A percentile compares a stretch with the other conserved stretches of the same genome.
These are phyloP conservation scores for Colletotrichum sp. DNA, from an alignment of 2,329 filamentous ascomycete species.

Conservation along the genomic window DNA sequence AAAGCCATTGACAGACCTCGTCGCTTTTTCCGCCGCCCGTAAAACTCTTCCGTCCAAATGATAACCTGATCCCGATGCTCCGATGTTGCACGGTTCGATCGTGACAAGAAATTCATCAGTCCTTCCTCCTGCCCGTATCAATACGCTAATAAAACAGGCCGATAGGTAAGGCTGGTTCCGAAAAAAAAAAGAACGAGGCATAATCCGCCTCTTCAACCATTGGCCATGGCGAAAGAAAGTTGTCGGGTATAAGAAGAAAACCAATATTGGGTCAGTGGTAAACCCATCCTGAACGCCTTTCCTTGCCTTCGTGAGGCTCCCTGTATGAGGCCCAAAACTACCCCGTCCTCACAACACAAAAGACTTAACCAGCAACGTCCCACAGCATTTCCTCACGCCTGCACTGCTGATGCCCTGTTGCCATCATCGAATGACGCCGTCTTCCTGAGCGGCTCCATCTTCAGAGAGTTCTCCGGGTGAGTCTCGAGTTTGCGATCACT, in stretches of 20 bases:
- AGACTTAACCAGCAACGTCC: slow-evolving; percentile 23
- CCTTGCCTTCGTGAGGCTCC: background rate
- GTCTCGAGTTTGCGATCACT: slow-evolving; percentile 44
- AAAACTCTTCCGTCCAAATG: background rate
- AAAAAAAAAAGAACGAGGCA: background rate
- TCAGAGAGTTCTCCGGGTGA: slow-evolving; percentile 35
- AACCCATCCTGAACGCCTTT: slow-evolving; percentile 18
- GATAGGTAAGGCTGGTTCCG: background rate
- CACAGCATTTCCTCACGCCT: background rate
- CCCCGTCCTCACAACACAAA: background rate
- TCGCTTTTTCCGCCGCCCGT: background rate
- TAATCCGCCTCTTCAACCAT: background rate
- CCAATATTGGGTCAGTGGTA: background rate
- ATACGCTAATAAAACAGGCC: slow-evolving; percentile 20
- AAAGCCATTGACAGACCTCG: slow-evolving; percentile 3
- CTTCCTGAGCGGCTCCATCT: slow-evolving; percentile 44
- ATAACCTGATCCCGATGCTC: background rate
- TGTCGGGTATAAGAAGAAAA: slow-evolving; percentile 39
- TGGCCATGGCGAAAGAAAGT: slow-evolving; percentile 33
- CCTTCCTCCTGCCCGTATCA: background rate
- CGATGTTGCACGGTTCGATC: background rate
- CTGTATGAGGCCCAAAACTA: background rate
- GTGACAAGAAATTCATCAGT: background rate
- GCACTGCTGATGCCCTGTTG: slow-evolving; percentile 26
- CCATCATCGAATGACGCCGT: slow-evolving; percentile 32